Percentiles rank a stretch among this genome's conserved stretches.
phyloP scores from a whole-genome alignment of 2,329 filamentous ascomycete species.

The Fusarium sp. region DNA sequence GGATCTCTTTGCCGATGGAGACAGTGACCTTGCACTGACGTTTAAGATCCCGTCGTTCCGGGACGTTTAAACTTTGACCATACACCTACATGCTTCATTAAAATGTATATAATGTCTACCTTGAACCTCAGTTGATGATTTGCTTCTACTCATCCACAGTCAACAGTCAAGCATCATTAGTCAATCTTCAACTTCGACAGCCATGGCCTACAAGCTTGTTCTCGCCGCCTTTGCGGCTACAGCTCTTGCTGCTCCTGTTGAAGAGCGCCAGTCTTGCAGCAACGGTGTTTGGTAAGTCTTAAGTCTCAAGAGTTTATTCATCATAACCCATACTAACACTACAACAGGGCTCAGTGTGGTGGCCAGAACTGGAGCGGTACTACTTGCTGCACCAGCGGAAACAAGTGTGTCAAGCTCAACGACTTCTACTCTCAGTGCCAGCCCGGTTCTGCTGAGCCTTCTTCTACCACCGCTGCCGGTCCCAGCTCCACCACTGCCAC shows the following conservation, averaged over 20 bases:
- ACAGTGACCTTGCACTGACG: background rate
- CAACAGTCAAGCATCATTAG: background rate
- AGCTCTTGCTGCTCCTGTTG: slow-evolving; percentile 55
- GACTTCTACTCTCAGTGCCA: slow-evolving; percentile 44
- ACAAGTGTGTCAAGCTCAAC: slow-evolving; percentile 42
- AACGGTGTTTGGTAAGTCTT: slow-evolving; percentile 32
- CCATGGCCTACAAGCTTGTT: slow-evolving; percentile 37
- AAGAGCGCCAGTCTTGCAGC: slow-evolving; percentile 51
- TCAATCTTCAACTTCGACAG: background rate
- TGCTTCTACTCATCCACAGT: background rate
- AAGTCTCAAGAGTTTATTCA: accelerated
- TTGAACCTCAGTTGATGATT: background rate
- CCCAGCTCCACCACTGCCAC: slow-evolving; percentile 26
- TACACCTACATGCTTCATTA: background rate
- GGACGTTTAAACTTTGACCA: background rate
- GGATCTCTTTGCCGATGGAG: background rate
- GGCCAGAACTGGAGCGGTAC: slow-evolving; percentile 59
- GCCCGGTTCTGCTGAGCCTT: slow-evolving; percentile 30
- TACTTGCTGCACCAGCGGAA: slow-evolving; percentile 56
- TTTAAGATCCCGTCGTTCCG: slow-evolving; percentile 36
- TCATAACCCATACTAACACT: background rate
- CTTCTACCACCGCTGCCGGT: slow-evolving; percentile 28
- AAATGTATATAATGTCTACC: slow-evolving; percentile 24
- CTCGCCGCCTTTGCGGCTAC: slow-evolving; percentile 40
- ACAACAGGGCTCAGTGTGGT: slow-evolving; percentile 57